These are phyloP conservation scores for Fraxinus ornus DNA, from an alignment of 305 asterid genomes.

Conservation along the genomic window DNA sequence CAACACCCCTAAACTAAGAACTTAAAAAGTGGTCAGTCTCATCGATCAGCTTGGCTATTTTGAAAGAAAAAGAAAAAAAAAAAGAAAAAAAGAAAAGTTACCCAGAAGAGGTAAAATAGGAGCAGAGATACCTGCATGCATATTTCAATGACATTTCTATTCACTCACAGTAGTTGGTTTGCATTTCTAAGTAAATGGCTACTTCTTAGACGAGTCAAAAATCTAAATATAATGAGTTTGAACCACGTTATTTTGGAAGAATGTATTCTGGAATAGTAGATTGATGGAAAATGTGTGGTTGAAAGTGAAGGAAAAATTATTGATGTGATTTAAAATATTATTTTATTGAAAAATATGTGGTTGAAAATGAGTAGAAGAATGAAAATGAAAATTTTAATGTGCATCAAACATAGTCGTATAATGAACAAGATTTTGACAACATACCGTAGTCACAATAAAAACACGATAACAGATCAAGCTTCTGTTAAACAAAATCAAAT, in stretches of 20 bases:
- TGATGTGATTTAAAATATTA: no score
- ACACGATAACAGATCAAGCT: not conserved
- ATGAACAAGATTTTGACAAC: not conserved
- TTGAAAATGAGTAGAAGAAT: no score
- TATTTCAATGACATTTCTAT: not conserved
- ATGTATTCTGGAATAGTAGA: no score
- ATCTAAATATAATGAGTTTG: not conserved
- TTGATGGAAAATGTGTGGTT: no score
- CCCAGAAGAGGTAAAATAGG: not conserved
- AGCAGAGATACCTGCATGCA: not conserved
- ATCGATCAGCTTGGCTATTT: not conserved
- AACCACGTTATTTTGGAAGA: no score
- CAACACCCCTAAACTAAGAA: not conserved
- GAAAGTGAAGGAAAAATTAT: no score
- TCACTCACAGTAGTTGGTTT: not conserved
- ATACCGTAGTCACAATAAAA: not conserved
- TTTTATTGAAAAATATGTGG: no score
- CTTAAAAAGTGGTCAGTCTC: not conserved
- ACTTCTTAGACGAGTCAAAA: not conserved
- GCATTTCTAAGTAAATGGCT: not conserved
- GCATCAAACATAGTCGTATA: not conserved
- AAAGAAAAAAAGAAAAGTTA: not conserved
- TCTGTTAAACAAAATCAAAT: not conserved
- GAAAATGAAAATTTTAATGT: no score
- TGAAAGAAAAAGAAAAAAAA: not conserved